Base-by-base conservation (phyloP, 306 rosid genomes). In the Pterocarpus santalinus region DNA sequence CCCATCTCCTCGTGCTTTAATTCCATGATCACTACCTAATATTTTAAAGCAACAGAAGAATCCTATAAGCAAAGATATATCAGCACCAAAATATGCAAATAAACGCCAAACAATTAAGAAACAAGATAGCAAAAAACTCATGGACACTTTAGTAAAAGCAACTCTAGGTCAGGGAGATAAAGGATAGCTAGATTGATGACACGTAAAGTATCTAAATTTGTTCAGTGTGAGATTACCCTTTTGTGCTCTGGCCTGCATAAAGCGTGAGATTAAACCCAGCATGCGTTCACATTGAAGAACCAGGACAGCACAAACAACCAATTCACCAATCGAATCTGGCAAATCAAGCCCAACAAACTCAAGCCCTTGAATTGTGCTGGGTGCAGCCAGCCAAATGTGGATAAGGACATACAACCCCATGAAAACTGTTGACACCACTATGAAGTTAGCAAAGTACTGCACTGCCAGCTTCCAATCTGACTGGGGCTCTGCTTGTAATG, bases 1-100 rank as follows among this genome's bases (percentile, higher is more conserved):
- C 75, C 99, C 99, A 86, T 93, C 94, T 82, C 99, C 99, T 85
- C 90, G 98, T 61, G 99, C 97, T 91, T 91, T 96, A 80, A 96
- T 84, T 83, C 99, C 98, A 83, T 96, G 97, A 85, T 96, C 98
- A 86, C 99, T 89, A 65, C 97, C 99, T 96, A 75, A 72, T 57
- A 81, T 77, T 58, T 65, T 60, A 81, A 60, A 34, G 70, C 6
- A 68, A 76, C 53, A 32, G 67, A 65, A 7, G 8, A 78, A 33
- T 57, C 82, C 80, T 17, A 69, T 52, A 87, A 82, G 46, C 41
- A 65, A 62, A 22, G 79, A 69, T 80, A 77, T 17, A 64, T 52
- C 86, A 82, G 39, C 41, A 35, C 61, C 47, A 72, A 80, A 80
- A 38, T 72, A 76, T 11, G 76, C 70, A 80, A 49, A 63, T 15